Base-by-base conservation (phyloP, 306 rosid species). In the Pyrus bretschneideri region DNA sequence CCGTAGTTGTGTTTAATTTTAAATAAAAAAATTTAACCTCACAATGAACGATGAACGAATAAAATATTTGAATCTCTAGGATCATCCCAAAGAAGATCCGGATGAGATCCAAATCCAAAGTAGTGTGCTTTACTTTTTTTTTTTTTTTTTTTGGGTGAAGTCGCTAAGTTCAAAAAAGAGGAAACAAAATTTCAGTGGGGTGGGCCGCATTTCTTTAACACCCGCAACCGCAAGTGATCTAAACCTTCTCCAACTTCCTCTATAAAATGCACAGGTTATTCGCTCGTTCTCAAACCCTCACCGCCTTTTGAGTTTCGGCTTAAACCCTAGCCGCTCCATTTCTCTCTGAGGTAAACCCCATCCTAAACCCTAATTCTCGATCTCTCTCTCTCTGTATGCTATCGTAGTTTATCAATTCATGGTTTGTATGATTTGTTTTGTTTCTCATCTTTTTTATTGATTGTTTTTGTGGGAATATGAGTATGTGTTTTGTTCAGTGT, bases 261-360 rank as follows among this genome's bases (percentile, higher is more conserved):
- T 69, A 58, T 77, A 77, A 77, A 77, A 69, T 3, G 5, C 33
- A 11, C 12, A 46, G 51, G 68, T 76, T 80, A 82, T 68, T 76
- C 31, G 1, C 12, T 40, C 19, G 18, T 9, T 42, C 4, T 9
- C 14, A 18, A 17, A 13, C 42, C 22, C 15, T 35, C 11, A 0
- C 2, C 0, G 12, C 2, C 12, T 1, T 18, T 52, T 17, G 35
- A 6, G 30, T 21, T 63, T 45, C 45, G 31, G 69, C 84, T 82
- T 88, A 87, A 88, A 87, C 93, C 96, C 96, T 91, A 88, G 90
- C 91, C 88, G 86, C 87, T 84, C 62, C 72, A 9, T 29, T 11
- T 27, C 59, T 23, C 35, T 6, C 19, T 9, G 6, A 11, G 89
- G 96, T 90, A 83, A 33, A 35, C 35, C 72, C 54, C 69, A 60